Evolutionary conservation across 2,329 filamentous ascomycete species (phyloP), one percentile per base, ranked within the genome.

Genomic region (Stemphylium lycopersici): DNA sequence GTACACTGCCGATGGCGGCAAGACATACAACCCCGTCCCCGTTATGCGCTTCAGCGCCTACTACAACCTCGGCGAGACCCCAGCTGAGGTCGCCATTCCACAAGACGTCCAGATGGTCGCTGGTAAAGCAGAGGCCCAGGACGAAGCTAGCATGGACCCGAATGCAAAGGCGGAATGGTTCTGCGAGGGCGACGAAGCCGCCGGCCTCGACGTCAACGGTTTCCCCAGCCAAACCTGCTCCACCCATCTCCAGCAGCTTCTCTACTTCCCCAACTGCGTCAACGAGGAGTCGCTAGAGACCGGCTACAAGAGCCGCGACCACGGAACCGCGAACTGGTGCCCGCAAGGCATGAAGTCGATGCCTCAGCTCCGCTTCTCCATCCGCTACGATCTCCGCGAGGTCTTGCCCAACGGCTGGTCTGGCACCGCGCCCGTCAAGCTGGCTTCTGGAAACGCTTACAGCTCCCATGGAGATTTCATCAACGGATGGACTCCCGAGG

Each of bases 391-490:
- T 51, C 64, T 79, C 5, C 75, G 78, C 50, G 76, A 75, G 40
- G 68, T 66, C 1, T 61, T 81, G 3, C 77, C 79, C 3, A 67
- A 76, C 38, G 79, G 79, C 16, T 81, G 79, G 79, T 70, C 56
- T 32, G 79, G 79, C 37, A 68, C 66, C 0, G 73, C 79, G 1
- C 80, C 79, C 0, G 59, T 81, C 18, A 74, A 79, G 68, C 72
- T 80, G 0, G 71, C 79, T 0, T 79, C 74, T 51, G 70, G 70
- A 5, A 41, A 65, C n/a, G 73, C 75, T 0, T 80, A 70, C 61
- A 78, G 76, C 71, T 71, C 68, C 3, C 79, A 81, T 58, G 78
- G 79, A 3, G 79, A 81, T 59, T 81, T 81, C 46, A 79, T 81
- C 65, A 80, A 80, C 34, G 79, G 70, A 1, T 81, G 79, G 79